Conservation (phyloP, 2,329 filamentous ascomycete genomes). For the Cladosporium sp. region DNA sequence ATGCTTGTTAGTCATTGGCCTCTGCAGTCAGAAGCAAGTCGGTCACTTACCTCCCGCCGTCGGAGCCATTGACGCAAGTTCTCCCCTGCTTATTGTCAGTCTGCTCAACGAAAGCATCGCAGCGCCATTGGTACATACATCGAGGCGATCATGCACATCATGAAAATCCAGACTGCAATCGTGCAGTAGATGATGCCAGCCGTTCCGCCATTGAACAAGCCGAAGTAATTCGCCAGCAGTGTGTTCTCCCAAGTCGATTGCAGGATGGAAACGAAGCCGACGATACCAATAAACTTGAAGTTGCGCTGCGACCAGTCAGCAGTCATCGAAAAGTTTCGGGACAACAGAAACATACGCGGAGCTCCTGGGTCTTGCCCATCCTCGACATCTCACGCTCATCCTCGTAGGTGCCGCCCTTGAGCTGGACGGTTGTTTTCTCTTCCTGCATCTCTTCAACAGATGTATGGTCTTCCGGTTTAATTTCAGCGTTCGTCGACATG, state of each 20-base stretch:
- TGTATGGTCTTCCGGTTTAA: constrained; percentile 20
- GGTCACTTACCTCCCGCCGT: constrained; percentile 21
- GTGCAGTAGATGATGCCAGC: constrained; percentile 30
- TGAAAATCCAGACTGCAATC: constrained; percentile 29
- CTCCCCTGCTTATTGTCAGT: constrained; percentile 21
- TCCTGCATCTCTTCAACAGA: constrained; percentile 23
- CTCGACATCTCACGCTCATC: constrained; percentile 45
- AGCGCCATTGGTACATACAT: constrained; percentile 17
- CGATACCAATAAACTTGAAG: constrained; percentile 47
- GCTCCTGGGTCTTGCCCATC: constrained; percentile 48
- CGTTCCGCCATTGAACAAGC: constrained; percentile 28
- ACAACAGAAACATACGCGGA: constrained; percentile 32
- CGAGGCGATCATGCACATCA: constrained; percentile 30
- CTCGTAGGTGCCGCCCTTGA: constrained; percentile 27
- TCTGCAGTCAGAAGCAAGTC: too few species aligned
- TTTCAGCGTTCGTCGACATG: constrained; percentile 16
- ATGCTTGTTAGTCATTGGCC: neutral
- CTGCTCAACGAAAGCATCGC: neutral
- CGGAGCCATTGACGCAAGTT: constrained; percentile 31
- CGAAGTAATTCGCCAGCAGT: constrained; percentile 32
- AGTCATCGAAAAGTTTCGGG: neutral
- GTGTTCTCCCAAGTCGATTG: constrained; percentile 53
- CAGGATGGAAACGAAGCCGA: constrained; percentile 51
- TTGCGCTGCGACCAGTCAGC: constrained; percentile 35
- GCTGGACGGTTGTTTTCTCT: constrained; percentile 17